Conservation (phyloP, 352 stramenopile species). For the Thraustochytrium striatum region DNA sequence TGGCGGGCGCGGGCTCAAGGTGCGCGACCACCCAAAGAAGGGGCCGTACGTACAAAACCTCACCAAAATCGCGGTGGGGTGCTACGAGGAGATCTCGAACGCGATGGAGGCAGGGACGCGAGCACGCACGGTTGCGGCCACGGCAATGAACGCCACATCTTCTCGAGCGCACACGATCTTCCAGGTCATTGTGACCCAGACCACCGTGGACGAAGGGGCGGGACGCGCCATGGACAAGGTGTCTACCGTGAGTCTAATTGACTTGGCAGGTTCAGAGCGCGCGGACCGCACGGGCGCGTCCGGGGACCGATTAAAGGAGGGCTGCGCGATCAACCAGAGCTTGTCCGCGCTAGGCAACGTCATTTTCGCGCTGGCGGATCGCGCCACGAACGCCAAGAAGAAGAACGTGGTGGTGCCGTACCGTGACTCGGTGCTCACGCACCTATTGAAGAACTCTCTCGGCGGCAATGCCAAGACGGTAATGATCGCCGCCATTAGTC, state of each 20-base stretch:
- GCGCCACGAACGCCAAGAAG: slow-evolving; percentile 36
- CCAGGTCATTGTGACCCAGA: slow-evolving; percentile 83
- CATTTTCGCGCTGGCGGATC: slow-evolving; percentile 58
- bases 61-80: slow-evolving; percentile 69
- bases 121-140: slow-evolving; percentile 71
- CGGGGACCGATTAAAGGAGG: slow-evolving; percentile 63
- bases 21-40: slow-evolving; percentile 74
- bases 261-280: slow-evolving; percentile 60
- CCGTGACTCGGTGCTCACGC: slow-evolving; percentile 80
- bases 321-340: slow-evolving; percentile 63
- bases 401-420: slow-evolving; percentile 71
- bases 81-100: slow-evolving; percentile 72
- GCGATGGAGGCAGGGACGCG: slow-evolving; percentile 76
- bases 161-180: slow-evolving; percentile 95
- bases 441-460: slow-evolving; percentile 76
- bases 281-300: slow-evolving; percentile 63
- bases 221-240: slow-evolving; percentile 38
- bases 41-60: slow-evolving; percentile 73
- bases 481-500: slow-evolving; percentile 79
- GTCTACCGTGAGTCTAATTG: slow-evolving; percentile 57
- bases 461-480: slow-evolving; percentile 81
- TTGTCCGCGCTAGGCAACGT: slow-evolving; percentile 64
- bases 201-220: slow-evolving; percentile 48
- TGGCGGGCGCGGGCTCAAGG: slow-evolving; percentile 68
- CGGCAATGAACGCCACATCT: slow-evolving; percentile 90